Percentiles rank a stretch among this genome's conserved stretches.
Evolutionary conservation across 116 monocot genomes (phyloP).

Genomic region (Posidonia oceanica): DNA sequence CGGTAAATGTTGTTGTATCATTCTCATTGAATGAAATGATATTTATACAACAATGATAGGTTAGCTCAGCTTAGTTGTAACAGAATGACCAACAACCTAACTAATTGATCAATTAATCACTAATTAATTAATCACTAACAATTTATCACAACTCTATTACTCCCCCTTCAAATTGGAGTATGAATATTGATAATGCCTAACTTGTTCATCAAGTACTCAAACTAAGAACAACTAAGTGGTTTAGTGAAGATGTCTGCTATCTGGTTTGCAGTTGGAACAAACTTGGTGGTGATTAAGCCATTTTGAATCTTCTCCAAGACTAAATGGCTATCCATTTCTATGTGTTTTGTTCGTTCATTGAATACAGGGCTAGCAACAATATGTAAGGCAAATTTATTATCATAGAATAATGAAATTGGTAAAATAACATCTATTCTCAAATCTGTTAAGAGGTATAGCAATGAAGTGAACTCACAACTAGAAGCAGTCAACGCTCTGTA

Average conservation of each 20-base stretch:
- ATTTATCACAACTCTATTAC: no score
- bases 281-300: neutral
- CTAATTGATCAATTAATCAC: no score
- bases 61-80: no score
- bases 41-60: no score
- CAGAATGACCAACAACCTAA: no score
- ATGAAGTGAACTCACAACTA: neutral
- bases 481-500: neutral
- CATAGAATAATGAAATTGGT: neutral
- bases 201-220: constrained; percentile 39
- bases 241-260: constrained; percentile 4
- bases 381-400: constrained; percentile 7
- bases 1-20: no score
- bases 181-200: constrained; percentile 41
- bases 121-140: no score
- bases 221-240: neutral
- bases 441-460: neutral
- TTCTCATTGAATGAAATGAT: no score
- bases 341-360: constrained; percentile 9
- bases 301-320: neutral
- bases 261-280: neutral
- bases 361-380: constrained; percentile 5
- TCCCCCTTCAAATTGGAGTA: constrained; percentile 6
- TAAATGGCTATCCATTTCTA: constrained; percentile 9
- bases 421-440: neutral